Evolutionary conservation across 78 protist species (phyloP).

Genomic region (Dictyostelium capitatum): DNA sequence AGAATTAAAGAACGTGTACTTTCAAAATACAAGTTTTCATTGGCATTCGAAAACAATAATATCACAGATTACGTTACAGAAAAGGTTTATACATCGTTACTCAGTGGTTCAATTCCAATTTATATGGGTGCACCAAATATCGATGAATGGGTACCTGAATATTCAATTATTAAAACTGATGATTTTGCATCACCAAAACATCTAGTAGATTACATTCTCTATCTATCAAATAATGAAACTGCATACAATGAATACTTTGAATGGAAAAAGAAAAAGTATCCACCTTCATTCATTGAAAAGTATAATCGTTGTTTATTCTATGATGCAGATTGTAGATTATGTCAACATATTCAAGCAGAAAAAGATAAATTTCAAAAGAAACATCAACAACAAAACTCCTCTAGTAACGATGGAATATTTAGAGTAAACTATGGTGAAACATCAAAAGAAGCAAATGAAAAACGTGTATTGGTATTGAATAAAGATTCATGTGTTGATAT

Average conservation of each 20-base stretch:
- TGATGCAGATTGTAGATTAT: slow-evolving; percentile 47
- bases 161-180: slow-evolving; percentile 55
- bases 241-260: slow-evolving; percentile 61
- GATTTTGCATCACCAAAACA: slow-evolving; percentile 73
- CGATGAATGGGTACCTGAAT: slow-evolving; percentile 68
- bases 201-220: slow-evolving; percentile 17
- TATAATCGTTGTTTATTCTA: slow-evolving; percentile 60
- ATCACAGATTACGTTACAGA: slow-evolving; percentile 66
- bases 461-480: not conserved
- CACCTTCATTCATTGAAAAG: slow-evolving; percentile 18
- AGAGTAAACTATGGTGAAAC: slow-evolving; percentile 48
- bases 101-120: slow-evolving; percentile 75
- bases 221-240: slow-evolving; percentile 37
- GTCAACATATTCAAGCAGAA: slow-evolving; percentile 3
- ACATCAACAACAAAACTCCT: not conserved
- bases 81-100: slow-evolving; percentile 54
- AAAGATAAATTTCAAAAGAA: not conserved
- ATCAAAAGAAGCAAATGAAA: not conserved
- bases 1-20: slow-evolving; percentile 46
- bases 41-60: slow-evolving; percentile 67
- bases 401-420: not conserved
- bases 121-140: slow-evolving; percentile 75
- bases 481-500: not conserved
- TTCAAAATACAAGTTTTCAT: slow-evolving; percentile 29
- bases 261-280: slow-evolving; percentile 55